Percentiles rank a stretch among this genome's conserved stretches.
phyloP scores from a whole-genome alignment of 78 protist genomes.

The Diacronema lutheri region DNA sequence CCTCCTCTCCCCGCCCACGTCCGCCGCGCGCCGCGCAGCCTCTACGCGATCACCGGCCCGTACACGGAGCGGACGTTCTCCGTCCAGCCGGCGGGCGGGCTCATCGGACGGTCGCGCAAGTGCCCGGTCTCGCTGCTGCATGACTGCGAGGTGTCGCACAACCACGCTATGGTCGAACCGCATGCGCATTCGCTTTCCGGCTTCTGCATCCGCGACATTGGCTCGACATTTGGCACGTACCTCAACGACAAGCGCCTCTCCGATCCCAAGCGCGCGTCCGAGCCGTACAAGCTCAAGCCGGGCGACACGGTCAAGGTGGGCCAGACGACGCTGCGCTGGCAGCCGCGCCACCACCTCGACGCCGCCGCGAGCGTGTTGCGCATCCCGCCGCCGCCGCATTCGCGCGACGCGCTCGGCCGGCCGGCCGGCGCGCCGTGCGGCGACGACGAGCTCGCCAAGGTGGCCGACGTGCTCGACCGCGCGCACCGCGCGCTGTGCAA shows the following conservation, averaged over 20 bases:
- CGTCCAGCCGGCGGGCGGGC: neutral
- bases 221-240: constrained; percentile 15
- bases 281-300: constrained; percentile 13
- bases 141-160: constrained; percentile 13
- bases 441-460: no score
- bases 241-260: constrained; percentile 20
- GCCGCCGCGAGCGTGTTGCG: no score
- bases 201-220: constrained; percentile 8
- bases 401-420: no score
- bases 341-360: neutral
- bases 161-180: neutral
- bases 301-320: constrained; percentile 4
- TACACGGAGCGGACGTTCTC: neutral
- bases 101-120: constrained; percentile 11
- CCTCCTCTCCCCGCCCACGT: no score
- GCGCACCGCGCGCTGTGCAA: no score
- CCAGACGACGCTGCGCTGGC: neutral
- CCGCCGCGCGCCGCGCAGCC: neutral
- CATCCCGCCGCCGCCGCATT: no score
- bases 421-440: no score
- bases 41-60: neutral
- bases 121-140: constrained; percentile 4
- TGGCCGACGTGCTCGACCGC: no score
- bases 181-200: neutral
- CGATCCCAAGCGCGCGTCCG: constrained; percentile 17